Conservation (phyloP, 2,329 filamentous ascomycete species). For the Scytalidium lignicola region DNA sequence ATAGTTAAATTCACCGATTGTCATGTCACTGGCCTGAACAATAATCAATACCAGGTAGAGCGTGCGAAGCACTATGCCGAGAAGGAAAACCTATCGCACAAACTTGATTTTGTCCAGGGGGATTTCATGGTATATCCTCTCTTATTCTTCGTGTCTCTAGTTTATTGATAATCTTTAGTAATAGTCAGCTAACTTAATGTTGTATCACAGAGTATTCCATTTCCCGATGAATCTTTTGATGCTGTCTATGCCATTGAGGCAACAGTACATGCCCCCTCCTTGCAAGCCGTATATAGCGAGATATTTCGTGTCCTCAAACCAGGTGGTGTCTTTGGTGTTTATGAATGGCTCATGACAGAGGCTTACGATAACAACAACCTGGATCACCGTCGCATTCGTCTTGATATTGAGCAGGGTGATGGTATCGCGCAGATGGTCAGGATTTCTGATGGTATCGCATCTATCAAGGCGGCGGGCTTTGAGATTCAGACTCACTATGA, state of each 20-base stretch:
- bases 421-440: conserved; percentile 98
- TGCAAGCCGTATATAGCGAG: conserved; percentile 89
- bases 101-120: conserved; percentile 86
- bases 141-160: background rate
- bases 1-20: conserved; percentile 94
- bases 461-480: conserved; percentile 87
- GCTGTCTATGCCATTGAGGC: conserved; percentile 97
- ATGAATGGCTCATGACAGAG: conserved; percentile 99
- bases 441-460: conserved; percentile 73
- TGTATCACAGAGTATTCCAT: conserved; percentile 84
- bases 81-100: conserved; percentile 74
- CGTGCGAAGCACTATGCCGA: conserved; percentile 82
- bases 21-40: conserved; percentile 90
- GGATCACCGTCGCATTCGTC: conserved; percentile 82
- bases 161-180: background rate
- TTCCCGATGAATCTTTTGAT: conserved; percentile 87
- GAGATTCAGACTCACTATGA: conserved; percentile 82
- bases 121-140: conserved; percentile 75
- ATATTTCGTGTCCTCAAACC: conserved; percentile 96
- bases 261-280: conserved; percentile 85
- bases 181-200: conserved; percentile 3
- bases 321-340: conserved; percentile 91
- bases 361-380: conserved; percentile 87
- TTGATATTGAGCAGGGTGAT: conserved; percentile 95
- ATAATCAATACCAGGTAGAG: conserved; percentile 99